Base-by-base conservation (phyloP, 202 grass and related monocot species). In the Cymbopogon flexuosus region DNA sequence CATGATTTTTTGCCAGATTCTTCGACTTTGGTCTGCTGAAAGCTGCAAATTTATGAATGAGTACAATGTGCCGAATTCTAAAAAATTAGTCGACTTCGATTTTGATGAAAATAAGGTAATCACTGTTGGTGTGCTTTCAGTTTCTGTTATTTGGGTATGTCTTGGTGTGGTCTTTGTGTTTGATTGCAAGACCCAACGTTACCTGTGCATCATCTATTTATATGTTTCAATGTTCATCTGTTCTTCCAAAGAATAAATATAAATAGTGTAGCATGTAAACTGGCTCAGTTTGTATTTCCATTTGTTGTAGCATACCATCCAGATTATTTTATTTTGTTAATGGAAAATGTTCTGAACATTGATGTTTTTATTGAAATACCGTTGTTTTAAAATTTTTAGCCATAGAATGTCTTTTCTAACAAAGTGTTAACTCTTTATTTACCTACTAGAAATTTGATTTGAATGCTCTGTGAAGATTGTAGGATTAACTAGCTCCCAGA, bases 21-120 rank as follows among this genome's bases (percentile, higher is more conserved):
- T 98, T 11, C 84, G 82, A 14, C 90, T 98, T 42, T 98, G 95
- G 95, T 98, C 92, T 86, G 95, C 95, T 52, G 90, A 93, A 85
- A 91, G 76, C 78, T 93, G 88, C 82, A 89, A 86, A 58, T 94
- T 86, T 81, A 81, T 94, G 86, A 91, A 93, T 35, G 90, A 91
- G 52, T 98, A 92, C 82, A 70, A 33, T 75, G 81, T 89, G 74
- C 95, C 95, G 27, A 76, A 87, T 54, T 41, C 72, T 34, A 89
- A 79, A 84, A 24, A 68, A 16, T 81, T 98, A 79, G 65, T 93
- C 22, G 90, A 98, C 69, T 98, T 87, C 35, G 88, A 94, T 79
- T 98, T 98, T 91, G 95, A 98, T 80, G 95, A 98, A 63, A 98
- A 94, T 79, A 98, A 98, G 92, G 95, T 98, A 91, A 85, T 42